Conservation (phyloP, 2,329 filamentous ascomycete genomes). For the Neophaeococcomyces mojaviensis region DNA sequence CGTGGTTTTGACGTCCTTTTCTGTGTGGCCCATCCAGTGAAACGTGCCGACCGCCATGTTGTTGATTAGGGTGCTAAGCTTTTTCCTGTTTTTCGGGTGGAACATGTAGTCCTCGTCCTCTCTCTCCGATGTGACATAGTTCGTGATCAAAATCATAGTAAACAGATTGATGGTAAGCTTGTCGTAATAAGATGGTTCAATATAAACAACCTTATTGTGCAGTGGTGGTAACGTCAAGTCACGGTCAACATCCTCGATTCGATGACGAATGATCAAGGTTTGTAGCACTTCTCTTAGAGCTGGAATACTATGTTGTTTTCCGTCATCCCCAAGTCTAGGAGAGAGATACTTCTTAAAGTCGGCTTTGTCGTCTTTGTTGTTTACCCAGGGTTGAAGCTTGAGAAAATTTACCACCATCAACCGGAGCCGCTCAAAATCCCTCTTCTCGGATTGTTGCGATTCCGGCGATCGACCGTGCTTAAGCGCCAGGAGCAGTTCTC, state of each 20-base stretch:
- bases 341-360: constrained; percentile 71
- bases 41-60: constrained; percentile 81
- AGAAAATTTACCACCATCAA: constrained; percentile 64
- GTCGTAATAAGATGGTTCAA: constrained; percentile 80
- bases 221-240: constrained; percentile 63
- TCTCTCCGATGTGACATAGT: constrained; percentile 80
- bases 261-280: constrained; percentile 73
- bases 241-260: constrained; percentile 58
- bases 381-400: constrained; percentile 70
- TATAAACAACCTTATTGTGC: constrained; percentile 60
- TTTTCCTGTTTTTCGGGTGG: constrained; percentile 62
- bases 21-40: constrained; percentile 69
- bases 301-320: constrained; percentile 29
- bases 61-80: constrained; percentile 60
- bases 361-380: constrained; percentile 50
- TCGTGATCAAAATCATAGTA: constrained; percentile 73
- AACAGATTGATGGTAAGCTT: constrained; percentile 78
- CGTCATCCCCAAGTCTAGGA: constrained; percentile 52
- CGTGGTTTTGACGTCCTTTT: constrained; percentile 53
- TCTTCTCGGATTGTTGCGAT: constrained; percentile 47
- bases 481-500: constrained; percentile 1
- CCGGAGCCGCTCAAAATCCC: constrained; percentile 60
- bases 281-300: constrained; percentile 62
- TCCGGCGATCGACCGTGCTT: constrained; percentile 27
- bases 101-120: constrained; percentile 84